Base-by-base conservation (phyloP, 257 asterid species). In the Fraxinus anomala region DNA sequence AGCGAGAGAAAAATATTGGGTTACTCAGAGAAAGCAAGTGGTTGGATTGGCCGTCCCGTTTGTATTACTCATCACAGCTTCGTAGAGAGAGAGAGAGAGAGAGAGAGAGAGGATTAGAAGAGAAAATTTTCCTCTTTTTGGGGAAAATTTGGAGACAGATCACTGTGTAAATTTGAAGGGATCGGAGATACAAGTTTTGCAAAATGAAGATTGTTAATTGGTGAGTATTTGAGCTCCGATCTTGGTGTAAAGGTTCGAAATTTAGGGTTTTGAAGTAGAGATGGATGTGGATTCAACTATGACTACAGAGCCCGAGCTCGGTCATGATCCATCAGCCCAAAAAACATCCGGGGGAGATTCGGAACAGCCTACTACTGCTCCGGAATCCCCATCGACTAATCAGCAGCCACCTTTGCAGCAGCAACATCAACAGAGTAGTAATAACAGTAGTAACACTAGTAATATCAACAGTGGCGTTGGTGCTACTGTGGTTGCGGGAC, bases 401-500 rank as follows among this genome's bases (percentile, higher is more conserved):
- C 17, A 63, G 69, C 36, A 47, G 28, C 80, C 79, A 83, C 68
- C 80, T 56, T 78, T 81, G 79, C 86, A 73, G 81, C 13, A 61
- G 36, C 69, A 79, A 75, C 86, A 84, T 80, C 86, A 59, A 54
- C 88, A 82, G 82, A 24, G 16, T 63, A 63, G 59, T 82, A 79
- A 84, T 87, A 68, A 73, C 56, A 77, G 79, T 76, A 83, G 70
- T 74, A 82, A 81, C 68, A 79, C 73, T 78, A 83, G 54, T 82
- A 83, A 73, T 81, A 78, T 77, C 71, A 56, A 70, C 19, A 80
- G 84, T 21, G 88, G 83, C 10, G 86, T 59, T 17, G 79, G 72
- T 19, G 88, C 85, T 44, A 80, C 90, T 79, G 90, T 80, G 80
- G 87, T 81, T 89, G 84, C 80, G 34, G 90, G 98, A 61, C 97